A percentile compares a stretch with the other conserved stretches of the same genome.
These are phyloP conservation scores for Pisolithus orientalis DNA, from an alignment of 768 basidiomycete genomes.

Conservation along the genomic window DNA sequence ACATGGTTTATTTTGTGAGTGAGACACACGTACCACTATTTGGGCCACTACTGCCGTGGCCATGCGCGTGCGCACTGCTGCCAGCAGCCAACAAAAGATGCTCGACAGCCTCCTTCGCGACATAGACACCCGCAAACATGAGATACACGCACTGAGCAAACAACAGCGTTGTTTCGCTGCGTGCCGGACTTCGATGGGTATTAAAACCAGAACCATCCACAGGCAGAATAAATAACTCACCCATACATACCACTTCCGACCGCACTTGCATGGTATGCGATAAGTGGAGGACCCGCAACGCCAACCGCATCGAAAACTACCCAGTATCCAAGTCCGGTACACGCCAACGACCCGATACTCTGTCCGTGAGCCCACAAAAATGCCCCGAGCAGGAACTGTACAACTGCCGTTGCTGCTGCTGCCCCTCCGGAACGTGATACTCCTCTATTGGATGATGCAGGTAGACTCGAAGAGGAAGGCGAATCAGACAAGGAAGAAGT, in stretches of 20 bases:
- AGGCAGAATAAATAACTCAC: constrained; percentile 42
- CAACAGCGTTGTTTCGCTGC: constrained; percentile 62
- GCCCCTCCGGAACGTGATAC: constrained; percentile 17
- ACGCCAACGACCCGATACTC: constrained; percentile 75
- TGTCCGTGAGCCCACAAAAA: constrained; percentile 89
- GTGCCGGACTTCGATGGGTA: constrained; percentile 43
- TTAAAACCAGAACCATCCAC: background rate
- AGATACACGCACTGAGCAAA: constrained; percentile 93
- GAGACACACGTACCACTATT: constrained; percentile 13
- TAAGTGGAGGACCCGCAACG: constrained; percentile 38
- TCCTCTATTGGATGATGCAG: background rate
- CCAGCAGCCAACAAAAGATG: constrained; percentile 77
- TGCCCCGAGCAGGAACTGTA: constrained; percentile 62
- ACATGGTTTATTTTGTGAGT: constrained; percentile 6
- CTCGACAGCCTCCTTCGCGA: constrained; percentile 95
- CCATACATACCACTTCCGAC: constrained; percentile 42
- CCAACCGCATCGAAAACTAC: constrained; percentile 93
- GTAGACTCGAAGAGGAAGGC: background rate
- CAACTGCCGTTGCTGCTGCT: constrained; percentile 19
- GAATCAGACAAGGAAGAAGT: constrained; percentile 9
- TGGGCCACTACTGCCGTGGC: constrained; percentile 52
- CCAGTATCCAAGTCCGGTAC: constrained; percentile 93
- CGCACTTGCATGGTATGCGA: constrained; percentile 32
- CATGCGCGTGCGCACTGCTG: constrained; percentile 65
- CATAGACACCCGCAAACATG: constrained; percentile 90